Base-by-base conservation (phyloP, 164 flowering plant species). In the Cinnamomum chago region DNA sequence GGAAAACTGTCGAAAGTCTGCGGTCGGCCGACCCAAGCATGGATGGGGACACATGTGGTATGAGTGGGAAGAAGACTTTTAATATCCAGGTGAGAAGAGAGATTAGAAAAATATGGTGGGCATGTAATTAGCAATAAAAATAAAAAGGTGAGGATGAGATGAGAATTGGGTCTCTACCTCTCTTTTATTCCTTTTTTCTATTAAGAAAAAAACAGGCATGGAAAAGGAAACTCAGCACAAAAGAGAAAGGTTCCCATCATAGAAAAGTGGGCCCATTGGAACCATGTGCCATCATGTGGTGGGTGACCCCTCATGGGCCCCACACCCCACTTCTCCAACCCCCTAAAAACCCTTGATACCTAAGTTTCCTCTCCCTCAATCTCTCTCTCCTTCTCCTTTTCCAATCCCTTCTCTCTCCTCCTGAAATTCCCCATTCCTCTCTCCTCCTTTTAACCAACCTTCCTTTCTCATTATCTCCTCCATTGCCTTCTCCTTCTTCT, bases 261-360 rank as follows among this genome's bases (percentile, higher is more conserved):
- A 9, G 47, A 75, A 84, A 83, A 86, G 86, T 85, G 86, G 89
- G 87, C 76, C 81, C 81, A 83, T 73, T 71, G 81, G 81, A 83
- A 82, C 86, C 96, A 91, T 91, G 96, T 91, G 96, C 91, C 15
- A 68, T 76, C 96, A 91, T 91, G 88, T 91, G 93, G 93, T 86
- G 79, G 92, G 87, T 88, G 90, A 87, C 79, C 80, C 82, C 77
- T 76, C 75, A 52, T 68, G 73, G 83, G 76, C 79, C 90, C 87
- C 76, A 73, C 27, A 73, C 47, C 68, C 87, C 83, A 80, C 86
- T 79, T 82, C 86, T 79, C 89, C 84, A 79, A 79, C 75, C 65
- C 76, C 25, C 25, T 13, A 58, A 62, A 68, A 73, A n/a, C 58
- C 74, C 79, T 76, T 81, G 77, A 78, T 79, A 77, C 79, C 77